phyloP scores from a whole-genome alignment of 306 rosid genomes.

The Datisca glomerata region DNA sequence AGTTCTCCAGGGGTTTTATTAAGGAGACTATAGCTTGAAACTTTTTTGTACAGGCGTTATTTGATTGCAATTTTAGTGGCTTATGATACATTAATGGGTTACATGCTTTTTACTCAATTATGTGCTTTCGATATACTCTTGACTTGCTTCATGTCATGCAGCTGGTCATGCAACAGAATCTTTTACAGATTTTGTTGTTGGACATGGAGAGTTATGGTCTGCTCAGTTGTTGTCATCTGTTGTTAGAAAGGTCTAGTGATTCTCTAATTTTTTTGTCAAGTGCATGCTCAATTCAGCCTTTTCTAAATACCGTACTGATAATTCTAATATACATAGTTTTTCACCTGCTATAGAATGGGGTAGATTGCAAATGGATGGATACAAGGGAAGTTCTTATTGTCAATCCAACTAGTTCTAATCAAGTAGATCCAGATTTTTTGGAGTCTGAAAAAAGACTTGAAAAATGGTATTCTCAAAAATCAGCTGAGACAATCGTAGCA shows the following conservation, averaged over 20 bases:
- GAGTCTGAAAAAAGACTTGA: constrained; percentile 66
- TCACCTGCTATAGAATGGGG: constrained; percentile 50
- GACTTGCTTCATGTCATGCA: constrained; percentile 38
- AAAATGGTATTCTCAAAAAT: constrained; percentile 62
- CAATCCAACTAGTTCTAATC: constrained; percentile 72
- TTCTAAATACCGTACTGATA: constrained; percentile 10
- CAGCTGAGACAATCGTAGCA: constrained; percentile 62
- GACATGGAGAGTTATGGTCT: constrained; percentile 99
- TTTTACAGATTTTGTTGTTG: constrained; percentile 91
- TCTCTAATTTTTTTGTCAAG: constrained; percentile 6
- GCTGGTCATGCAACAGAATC: constrained; percentile 99
- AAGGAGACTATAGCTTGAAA: no score
- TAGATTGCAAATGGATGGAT: constrained; percentile 95
- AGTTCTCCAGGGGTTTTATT: no score
- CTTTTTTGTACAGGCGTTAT: no score
- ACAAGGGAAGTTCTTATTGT: constrained; percentile 95
- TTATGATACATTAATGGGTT: no score
- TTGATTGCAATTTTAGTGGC: no score
- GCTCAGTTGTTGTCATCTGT: constrained; percentile 74
- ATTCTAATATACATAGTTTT: constrained; percentile 10
- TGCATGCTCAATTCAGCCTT: constrained; percentile 5
- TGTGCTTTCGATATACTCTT: neutral
- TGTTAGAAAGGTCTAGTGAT: constrained; percentile 56
- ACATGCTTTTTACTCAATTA: neutral
- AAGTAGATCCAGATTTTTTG: constrained; percentile 85